phyloP scores from a whole-genome alignment of 2,329 filamentous ascomycete species.

The Sporothrix luriei region DNA sequence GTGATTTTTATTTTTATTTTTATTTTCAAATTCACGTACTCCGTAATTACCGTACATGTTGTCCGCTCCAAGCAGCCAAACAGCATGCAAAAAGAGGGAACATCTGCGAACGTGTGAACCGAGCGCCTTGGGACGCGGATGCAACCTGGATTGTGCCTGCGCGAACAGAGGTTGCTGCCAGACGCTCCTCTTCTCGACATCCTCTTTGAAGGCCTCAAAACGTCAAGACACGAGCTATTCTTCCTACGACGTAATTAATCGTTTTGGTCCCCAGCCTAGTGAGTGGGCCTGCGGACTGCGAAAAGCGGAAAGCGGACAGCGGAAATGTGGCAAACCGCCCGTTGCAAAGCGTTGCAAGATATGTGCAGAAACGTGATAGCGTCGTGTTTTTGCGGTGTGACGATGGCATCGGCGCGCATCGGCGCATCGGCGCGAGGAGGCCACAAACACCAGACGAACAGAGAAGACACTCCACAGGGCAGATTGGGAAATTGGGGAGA shows the following conservation, averaged over 20 bases:
- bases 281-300: too few species aligned
- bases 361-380: constrained; percentile 17
- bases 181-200: background rate
- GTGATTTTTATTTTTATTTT: too few species aligned
- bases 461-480: background rate
- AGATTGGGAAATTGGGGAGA: too few species aligned
- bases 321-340: background rate
- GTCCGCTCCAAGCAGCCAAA: background rate
- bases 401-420: background rate
- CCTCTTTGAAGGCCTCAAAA: background rate
- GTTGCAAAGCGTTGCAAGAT: background rate
- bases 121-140: constrained; percentile 7
- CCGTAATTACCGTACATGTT: too few species aligned
- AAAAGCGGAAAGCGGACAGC: background rate
- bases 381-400: background rate
- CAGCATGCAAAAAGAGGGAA: background rate
- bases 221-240: background rate
- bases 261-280: too few species aligned
- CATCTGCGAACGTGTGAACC: constrained; percentile 14
- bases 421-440: constrained; percentile 11
- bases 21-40: too few species aligned
- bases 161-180: background rate
- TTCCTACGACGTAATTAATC: too few species aligned
- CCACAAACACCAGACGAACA: background rate
- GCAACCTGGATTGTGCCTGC: constrained; percentile 13